Conservation (phyloP, 768 basidiomycete species). For the Mycena indigotica region DNA sequence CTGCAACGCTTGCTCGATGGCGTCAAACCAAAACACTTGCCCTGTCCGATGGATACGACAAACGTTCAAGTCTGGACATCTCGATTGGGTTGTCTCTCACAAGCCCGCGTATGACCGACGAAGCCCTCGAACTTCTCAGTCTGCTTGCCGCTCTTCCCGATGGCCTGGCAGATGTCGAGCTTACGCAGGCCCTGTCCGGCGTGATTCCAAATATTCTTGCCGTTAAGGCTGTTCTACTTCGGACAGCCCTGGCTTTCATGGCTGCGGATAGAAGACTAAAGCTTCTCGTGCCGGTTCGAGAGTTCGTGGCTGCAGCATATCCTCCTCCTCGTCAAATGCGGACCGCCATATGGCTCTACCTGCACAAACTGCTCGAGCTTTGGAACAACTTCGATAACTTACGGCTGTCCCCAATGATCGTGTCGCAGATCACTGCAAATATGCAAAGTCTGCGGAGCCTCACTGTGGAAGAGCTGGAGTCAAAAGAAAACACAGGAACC, state of each 20-base stretch:
- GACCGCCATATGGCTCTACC: neutral
- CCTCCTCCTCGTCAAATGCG: neutral
- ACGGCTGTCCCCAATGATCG: neutral
- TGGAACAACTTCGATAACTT: conserved; percentile 3
- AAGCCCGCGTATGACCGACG: conserved; percentile 8
- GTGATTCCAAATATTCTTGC: conserved; percentile 2
- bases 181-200: neutral
- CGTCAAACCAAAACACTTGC: conserved; percentile 5
- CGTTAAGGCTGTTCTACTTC: conserved; percentile 3
- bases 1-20: conserved; percentile 2
- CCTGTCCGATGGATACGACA: conserved; percentile 11
- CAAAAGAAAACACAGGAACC: neutral
- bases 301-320: neutral
- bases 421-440: conserved; percentile 1
- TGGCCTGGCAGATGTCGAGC: conserved; percentile 6
- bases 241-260: conserved; percentile 6
- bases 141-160: conserved; percentile 12
- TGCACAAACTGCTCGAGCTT: conserved; percentile 2
- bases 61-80: conserved; percentile 9
- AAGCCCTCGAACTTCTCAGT: conserved; percentile 4
- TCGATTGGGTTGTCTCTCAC: conserved; percentile 14
- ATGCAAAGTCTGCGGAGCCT: neutral
- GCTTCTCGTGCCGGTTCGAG: conserved; percentile 4
- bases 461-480: neutral
- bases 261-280: neutral